A percentile compares a stretch with the other conserved stretches of the same genome.
Conservation (phyloP, 352 stramenopile species). For the Thalassiosira exigua region DNA sequence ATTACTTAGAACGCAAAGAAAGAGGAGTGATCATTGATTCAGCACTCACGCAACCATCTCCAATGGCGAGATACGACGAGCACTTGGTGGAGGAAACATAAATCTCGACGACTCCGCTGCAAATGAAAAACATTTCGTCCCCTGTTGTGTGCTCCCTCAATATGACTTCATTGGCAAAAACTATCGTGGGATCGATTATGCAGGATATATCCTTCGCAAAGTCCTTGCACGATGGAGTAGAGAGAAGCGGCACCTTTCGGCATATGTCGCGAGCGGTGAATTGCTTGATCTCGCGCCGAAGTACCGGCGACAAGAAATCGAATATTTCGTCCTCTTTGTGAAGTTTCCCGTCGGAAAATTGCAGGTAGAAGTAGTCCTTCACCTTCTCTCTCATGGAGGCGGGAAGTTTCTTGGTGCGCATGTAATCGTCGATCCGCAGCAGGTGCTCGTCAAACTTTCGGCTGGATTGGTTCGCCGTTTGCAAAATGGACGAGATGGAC, state of each 20-base stretch:
- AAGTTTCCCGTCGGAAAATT: slow-evolving; percentile 77
- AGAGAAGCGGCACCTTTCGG: slow-evolving; percentile 72
- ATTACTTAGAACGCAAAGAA: too few relatives aligned
- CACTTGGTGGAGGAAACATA: slow-evolving; percentile 40
- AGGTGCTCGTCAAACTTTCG: slow-evolving; percentile 74
- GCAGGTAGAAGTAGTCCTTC: slow-evolving; percentile 76
- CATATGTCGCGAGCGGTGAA: slow-evolving; percentile 69
- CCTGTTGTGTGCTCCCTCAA: slow-evolving; percentile 67
- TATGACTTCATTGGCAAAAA: slow-evolving; percentile 68
- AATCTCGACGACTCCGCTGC: slow-evolving; percentile 71
- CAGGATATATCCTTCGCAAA: slow-evolving; percentile 59
- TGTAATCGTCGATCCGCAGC: slow-evolving; percentile 76
- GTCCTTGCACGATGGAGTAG: slow-evolving; percentile 34
- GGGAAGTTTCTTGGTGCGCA: slow-evolving; percentile 75
- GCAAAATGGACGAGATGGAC: slow-evolving; percentile 72
- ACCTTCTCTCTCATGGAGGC: slow-evolving; percentile 71
- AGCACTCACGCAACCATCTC: slow-evolving; percentile 71
- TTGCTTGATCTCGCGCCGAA: slow-evolving; percentile 70
- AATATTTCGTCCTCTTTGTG: slow-evolving; percentile 76
- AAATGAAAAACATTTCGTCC: slow-evolving; percentile 80
- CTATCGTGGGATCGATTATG: slow-evolving; percentile 62
- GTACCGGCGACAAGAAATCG: slow-evolving; percentile 64
- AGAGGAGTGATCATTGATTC: too few relatives aligned
- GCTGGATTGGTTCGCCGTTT: slow-evolving; percentile 72
- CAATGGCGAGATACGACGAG: slow-evolving; percentile 61